phyloP scores from a whole-genome alignment of 2,329 filamentous ascomycete species.

The Pestalotiopsis sp. region DNA sequence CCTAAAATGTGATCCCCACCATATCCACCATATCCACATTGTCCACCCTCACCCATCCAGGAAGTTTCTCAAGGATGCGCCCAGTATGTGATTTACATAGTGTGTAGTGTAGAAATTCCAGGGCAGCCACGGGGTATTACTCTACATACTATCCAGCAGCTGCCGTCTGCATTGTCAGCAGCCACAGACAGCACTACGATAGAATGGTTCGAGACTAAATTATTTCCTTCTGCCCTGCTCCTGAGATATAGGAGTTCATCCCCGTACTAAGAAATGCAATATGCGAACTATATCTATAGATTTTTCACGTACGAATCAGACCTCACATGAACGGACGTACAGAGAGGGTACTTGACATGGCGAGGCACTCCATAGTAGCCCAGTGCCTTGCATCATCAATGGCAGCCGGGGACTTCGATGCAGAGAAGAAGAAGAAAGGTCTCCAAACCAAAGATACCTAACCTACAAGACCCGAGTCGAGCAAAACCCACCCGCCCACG shows the following conservation, averaged over 20 bases:
- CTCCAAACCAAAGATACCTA: neutral
- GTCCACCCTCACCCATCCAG: neutral
- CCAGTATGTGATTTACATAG: neutral
- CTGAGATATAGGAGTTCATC: too few relatives aligned
- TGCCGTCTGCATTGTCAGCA: neutral
- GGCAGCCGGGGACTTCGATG: neutral
- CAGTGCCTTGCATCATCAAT: neutral
- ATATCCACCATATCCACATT: conserved; percentile 5
- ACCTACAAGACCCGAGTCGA: neutral
- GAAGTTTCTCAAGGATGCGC: neutral
- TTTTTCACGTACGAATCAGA: too few relatives aligned
- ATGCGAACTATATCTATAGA: too few relatives aligned
- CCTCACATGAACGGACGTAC: too few relatives aligned
- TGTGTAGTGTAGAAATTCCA: neutral
- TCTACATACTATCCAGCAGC: neutral
- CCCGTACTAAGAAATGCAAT: too few relatives aligned
- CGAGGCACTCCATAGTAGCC: too few relatives aligned
- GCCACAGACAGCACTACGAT: too few relatives aligned
- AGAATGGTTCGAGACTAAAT: too few relatives aligned
- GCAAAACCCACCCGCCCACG: neutral
- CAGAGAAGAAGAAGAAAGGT: neutral
- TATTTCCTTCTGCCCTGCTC: too few relatives aligned
- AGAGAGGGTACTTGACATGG: too few relatives aligned
- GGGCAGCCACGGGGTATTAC: neutral
- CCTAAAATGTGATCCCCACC: neutral